A percentile compares a stretch with the other conserved stretches of the same genome.
Conservation (phyloP, 2,329 filamentous ascomycete species). For the Fragosphaeria purpurea region DNA sequence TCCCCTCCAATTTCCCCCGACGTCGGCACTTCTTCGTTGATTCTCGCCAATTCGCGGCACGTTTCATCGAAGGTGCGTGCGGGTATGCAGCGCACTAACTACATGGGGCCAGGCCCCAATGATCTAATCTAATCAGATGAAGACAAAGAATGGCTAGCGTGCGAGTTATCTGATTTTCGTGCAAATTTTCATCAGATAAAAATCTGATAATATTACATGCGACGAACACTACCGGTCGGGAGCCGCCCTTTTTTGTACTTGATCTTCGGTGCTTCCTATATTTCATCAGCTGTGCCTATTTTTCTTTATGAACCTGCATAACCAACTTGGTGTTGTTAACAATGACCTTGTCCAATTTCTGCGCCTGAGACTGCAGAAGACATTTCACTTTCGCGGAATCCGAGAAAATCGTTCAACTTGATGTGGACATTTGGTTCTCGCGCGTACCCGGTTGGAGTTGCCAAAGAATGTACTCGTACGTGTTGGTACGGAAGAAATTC, state of each 20-base stretch:
- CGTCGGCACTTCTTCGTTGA: constrained; percentile 4
- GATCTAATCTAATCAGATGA: constrained; percentile 15
- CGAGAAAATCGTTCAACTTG: no score
- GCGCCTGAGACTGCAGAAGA: no score
- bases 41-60: neutral
- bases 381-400: no score
- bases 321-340: no score
- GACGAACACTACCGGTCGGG: neutral
- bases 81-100: neutral
- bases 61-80: neutral
- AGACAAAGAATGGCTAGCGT: neutral
- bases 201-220: neutral
- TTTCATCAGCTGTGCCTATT: no score
- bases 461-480: neutral
- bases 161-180: neutral
- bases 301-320: no score
- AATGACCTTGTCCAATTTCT: no score
- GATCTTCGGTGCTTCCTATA: no score
- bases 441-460: no score
- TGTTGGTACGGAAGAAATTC: neutral
- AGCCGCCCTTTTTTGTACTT: no score
- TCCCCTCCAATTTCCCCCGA: neutral
- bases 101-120: neutral
- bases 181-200: neutral
- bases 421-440: no score